Conservation (phyloP, 345 rosid genomes). For the Acer negundo region DNA sequence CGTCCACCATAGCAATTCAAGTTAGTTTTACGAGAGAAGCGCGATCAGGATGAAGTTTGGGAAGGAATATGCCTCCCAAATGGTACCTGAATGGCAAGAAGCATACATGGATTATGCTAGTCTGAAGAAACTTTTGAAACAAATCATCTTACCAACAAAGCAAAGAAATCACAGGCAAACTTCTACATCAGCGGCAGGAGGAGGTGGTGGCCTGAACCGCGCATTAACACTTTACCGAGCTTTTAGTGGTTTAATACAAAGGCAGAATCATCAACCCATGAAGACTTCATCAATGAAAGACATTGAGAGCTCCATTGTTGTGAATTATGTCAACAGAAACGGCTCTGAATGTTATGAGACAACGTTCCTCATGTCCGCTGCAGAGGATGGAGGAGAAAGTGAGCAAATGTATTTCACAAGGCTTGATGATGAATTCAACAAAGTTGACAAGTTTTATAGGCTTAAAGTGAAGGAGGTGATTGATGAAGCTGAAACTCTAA, state of each 20-base stretch:
- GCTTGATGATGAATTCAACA: constrained; percentile 22
- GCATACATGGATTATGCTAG: constrained; percentile 45
- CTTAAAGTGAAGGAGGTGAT: constrained; percentile 23
- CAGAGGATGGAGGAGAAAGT: constrained; percentile 38
- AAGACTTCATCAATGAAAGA: constrained; percentile 23
- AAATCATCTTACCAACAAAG: not conserved
- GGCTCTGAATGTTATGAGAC: constrained; percentile 38
- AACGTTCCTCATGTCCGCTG: constrained; percentile 27
- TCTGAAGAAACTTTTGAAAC: constrained; percentile 37
- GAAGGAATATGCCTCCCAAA: constrained; percentile 29
- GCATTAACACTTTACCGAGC: constrained; percentile 27
- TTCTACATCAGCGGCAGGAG: constrained; percentile 9
- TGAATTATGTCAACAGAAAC: constrained; percentile 25
- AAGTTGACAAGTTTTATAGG: constrained; percentile 23
- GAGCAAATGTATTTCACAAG: constrained; percentile 41
- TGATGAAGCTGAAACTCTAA: constrained; percentile 20
- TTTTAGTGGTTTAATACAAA: constrained; percentile 37
- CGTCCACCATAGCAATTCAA: not conserved
- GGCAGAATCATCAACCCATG: constrained; percentile 17
- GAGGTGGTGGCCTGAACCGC: constrained; percentile 26
- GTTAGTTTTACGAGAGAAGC: not conserved
- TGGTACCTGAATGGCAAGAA: constrained; percentile 49
- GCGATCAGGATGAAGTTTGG: constrained; percentile 16
- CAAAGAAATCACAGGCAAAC: not conserved
- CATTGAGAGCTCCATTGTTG: constrained; percentile 25